Base-by-base conservation (phyloP, 495 filamentous ascomycete genomes). In the Trichoderma virens region DNA sequence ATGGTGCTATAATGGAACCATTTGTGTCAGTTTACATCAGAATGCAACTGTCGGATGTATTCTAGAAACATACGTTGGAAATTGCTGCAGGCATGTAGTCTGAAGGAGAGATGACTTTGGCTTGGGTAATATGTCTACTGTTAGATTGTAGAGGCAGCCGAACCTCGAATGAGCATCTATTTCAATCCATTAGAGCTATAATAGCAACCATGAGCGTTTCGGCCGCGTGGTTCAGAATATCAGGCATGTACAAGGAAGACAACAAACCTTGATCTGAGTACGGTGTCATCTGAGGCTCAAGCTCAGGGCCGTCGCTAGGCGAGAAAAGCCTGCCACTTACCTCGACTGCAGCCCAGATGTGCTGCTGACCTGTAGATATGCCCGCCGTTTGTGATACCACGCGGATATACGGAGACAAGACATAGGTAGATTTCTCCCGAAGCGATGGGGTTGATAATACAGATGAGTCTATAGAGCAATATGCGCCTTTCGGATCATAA, bases 331-430 rank as follows among this genome's bases (percentile, higher is more conserved):
- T 73, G 13, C 77, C 73, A 6, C 72, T 77, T 16, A 85, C 65
- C 66, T 82, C 74, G 41, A 85, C 69, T 18, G 78, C 78, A 16
- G 73, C 76, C 82, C 78, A 85, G 7, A 83, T 38, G 35, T 54
- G 70, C 35, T 67, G 68, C 32, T 62, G 66, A 7, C 64, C 70
- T 18, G 72, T 69, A 28, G 76, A 69, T 1, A 80, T 65, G n/a
- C 73, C 72, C 9, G 82, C 80, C 72, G 73, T 74, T 62, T 85
- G 86, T 0, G 86, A 82, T 3, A 73, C 84, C 32, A 80, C 74
- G 1, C 71, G 67, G 27, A 81, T 74, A 18, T 74, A 67, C 14
- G 75, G 80, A 34, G 74, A 69, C 20, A 82, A 71, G 8, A 80
- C 63, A 28, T n/a, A 56, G 9, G 2, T 23, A 13, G 20, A 5